Evolutionary conservation across 139 green algal genomes (phyloP).

Genomic region (Eudorina sp.): DNA sequence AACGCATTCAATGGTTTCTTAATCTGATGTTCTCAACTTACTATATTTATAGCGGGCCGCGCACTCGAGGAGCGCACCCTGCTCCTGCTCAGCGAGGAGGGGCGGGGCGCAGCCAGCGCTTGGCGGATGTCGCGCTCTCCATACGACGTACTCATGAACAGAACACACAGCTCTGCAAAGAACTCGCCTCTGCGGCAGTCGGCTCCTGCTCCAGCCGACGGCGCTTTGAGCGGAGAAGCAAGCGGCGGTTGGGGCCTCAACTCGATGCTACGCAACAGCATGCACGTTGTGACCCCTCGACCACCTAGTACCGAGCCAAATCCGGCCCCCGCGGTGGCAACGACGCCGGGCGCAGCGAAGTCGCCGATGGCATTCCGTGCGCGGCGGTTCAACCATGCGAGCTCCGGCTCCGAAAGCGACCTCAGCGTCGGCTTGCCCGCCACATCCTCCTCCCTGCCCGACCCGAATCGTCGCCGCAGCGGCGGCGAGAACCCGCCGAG

Average conservation of each 20-base stretch:
- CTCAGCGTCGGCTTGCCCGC: not conserved
- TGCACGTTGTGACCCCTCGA: not conserved
- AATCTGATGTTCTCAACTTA: conserved; percentile 19
- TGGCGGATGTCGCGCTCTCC: conserved; percentile 10
- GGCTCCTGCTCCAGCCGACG: conserved; percentile 13
- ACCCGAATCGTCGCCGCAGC: not conserved
- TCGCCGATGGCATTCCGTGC: conserved; percentile 44
- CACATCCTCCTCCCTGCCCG: not conserved
- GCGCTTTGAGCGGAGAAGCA: conserved; percentile 11
- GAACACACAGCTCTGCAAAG: not conserved
- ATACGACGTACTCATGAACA: not conserved
- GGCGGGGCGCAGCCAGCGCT: not conserved
- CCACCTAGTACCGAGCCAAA: conserved; percentile 18
- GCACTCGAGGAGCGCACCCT: not conserved
- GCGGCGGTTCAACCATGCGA: conserved; percentile 16
- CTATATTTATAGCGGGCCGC: not conserved
- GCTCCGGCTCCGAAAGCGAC: not conserved
- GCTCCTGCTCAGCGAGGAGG: not conserved
- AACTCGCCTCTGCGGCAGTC: conserved; percentile 21
- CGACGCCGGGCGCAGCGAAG: not conserved
- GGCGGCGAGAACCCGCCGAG: conserved; percentile 8
- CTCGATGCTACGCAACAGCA: not conserved
- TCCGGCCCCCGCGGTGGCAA: not conserved
- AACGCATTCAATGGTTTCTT: conserved; percentile 7
- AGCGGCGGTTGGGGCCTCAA: conserved; percentile 8